Evolutionary conservation across 345 rosid genomes (phyloP).

Genomic region (Euclidium syriacum): DNA sequence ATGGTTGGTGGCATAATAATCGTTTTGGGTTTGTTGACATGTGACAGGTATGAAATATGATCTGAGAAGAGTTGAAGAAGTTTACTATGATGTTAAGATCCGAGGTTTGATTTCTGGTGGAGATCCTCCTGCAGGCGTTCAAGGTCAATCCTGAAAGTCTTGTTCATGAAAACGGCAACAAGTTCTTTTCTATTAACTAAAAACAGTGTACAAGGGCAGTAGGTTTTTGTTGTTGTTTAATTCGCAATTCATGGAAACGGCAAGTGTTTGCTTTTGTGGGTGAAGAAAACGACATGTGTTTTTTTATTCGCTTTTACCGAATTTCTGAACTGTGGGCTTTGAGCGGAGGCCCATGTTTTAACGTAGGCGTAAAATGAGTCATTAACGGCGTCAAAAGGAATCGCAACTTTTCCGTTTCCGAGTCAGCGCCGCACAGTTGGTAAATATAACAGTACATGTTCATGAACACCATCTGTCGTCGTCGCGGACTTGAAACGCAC

Average conservation of each 20-base stretch:
- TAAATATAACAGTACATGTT: conserved; percentile 6
- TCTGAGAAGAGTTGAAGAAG: conserved; percentile 78
- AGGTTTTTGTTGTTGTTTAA: no score
- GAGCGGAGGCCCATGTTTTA: not conserved
- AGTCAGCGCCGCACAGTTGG: not conserved
- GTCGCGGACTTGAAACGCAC: conserved; percentile 33
- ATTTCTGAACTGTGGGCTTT: not conserved
- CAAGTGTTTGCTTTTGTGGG: not conserved
- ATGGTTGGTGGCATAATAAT: not conserved
- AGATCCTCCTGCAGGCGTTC: conserved; percentile 33
- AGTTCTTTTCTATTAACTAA: not conserved
- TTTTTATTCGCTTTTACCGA: no score
- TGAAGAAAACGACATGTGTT: not conserved
- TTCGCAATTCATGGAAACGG: not conserved
- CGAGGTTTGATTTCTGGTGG: conserved; percentile 52
- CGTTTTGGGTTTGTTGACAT: not conserved
- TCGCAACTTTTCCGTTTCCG: conserved; percentile 12
- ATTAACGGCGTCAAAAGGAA: conserved; percentile 16
- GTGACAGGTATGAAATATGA: conserved; percentile 83
- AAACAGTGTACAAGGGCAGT: conserved; percentile 8
- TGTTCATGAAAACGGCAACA: not conserved
- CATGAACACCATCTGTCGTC: conserved; percentile 29
- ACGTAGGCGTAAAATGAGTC: not conserved
- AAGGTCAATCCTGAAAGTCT: conserved; percentile 15
- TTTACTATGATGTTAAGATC: conserved; percentile 83